Percentiles rank a stretch among this genome's conserved stretches.
Evolutionary conservation across 495 filamentous ascomycete species (phyloP).

Genomic region (Trypethelium eluteriae): DNA sequence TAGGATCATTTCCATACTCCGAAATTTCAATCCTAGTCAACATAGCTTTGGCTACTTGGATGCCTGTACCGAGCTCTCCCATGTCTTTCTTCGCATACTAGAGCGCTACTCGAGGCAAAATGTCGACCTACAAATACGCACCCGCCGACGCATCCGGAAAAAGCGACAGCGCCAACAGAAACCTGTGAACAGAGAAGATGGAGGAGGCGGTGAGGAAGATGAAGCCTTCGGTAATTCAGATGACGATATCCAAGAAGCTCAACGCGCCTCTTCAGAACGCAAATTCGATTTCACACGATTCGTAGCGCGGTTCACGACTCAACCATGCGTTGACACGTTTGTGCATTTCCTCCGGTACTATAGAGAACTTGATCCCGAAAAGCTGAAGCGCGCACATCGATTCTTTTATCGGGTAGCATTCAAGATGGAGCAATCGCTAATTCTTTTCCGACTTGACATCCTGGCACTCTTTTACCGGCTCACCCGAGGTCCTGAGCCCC

Average conservation of each 20-base stretch:
- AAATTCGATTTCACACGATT: slow-evolving; percentile 93
- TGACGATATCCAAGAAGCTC: slow-evolving; percentile 39
- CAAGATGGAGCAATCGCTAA: slow-evolving; percentile 80
- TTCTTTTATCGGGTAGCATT: slow-evolving; percentile 94
- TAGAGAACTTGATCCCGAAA: slow-evolving; percentile 66
- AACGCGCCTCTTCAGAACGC: slow-evolving; percentile 64
- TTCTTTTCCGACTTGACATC: slow-evolving; percentile 86
- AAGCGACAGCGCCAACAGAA: slow-evolving; percentile 47
- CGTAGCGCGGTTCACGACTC: slow-evolving; percentile 66
- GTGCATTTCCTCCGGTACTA: slow-evolving; percentile 73
- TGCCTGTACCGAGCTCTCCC: slow-evolving; percentile 79
- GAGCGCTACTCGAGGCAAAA: slow-evolving; percentile 94
- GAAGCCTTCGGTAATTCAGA: slow-evolving; percentile 33
- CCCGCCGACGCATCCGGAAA: slow-evolving; percentile 56
- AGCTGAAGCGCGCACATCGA: slow-evolving; percentile 87
- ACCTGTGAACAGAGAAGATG: slow-evolving; percentile 29
- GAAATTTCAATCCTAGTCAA: slow-evolving; percentile 73
- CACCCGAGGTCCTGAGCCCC: slow-evolving; percentile 79
- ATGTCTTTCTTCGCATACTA: slow-evolving; percentile 86
- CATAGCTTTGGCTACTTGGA: slow-evolving; percentile 74
- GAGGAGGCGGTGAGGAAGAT: slow-evolving; percentile 68
- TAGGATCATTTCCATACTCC: slow-evolving; percentile 64
- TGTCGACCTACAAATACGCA: slow-evolving; percentile 82
- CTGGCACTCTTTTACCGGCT: slow-evolving; percentile 80
- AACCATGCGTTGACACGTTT: slow-evolving; percentile 84